Base-by-base conservation (phyloP, 2,329 filamentous ascomycete genomes). In the Ophiostoma sp. region DNA sequence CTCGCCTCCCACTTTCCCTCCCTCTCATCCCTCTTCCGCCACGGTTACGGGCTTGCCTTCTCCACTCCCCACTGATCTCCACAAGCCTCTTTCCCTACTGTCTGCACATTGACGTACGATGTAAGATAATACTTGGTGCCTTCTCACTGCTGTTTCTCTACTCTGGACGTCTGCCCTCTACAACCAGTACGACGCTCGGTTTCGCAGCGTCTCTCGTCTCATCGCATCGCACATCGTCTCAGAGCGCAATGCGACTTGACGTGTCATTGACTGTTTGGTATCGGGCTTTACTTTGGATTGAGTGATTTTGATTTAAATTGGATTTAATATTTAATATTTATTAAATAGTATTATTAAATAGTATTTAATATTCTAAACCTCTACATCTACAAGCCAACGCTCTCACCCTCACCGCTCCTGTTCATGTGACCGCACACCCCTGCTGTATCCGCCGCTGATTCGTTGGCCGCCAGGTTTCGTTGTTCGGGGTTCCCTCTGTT, bases 21-120 rank as follows among this genome's bases (percentile, higher is more conserved):
- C 54, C 57, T 68, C 65, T 39, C 15, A 15, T 48, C 44, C 70
- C 57, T 39, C 68, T 60, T 33, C 68, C 60, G 39, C 8, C 27
- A 60, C 54, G 54, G 54, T 60, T 60, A 60, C 54, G 54, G 23
- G 23, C 54, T 60, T 60, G 54, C 54, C 54, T 23, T 62, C 36
- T 35, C 39, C 13, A n/a, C 60, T 68, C 69, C 65, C 69, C 70
- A 69, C 69, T 69, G 70, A 72, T 72, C 72, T 71, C 72, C 72
- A 71, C 72, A 70, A 69, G 67, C 36, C 67, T 31, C 62, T 48
- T 48, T n/a, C 39, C 36, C n/a, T 31, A 17, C 54, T 17, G 17
- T 68, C 64, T 41, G 17, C 31, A 31, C 33, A 8, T 31, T 31
- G 27, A 31, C 27, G 3, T 31, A 31, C 27, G 27, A 31, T 31